Conservation (phyloP, 306 rosid species). For the Acacia crassicarpa region DNA sequence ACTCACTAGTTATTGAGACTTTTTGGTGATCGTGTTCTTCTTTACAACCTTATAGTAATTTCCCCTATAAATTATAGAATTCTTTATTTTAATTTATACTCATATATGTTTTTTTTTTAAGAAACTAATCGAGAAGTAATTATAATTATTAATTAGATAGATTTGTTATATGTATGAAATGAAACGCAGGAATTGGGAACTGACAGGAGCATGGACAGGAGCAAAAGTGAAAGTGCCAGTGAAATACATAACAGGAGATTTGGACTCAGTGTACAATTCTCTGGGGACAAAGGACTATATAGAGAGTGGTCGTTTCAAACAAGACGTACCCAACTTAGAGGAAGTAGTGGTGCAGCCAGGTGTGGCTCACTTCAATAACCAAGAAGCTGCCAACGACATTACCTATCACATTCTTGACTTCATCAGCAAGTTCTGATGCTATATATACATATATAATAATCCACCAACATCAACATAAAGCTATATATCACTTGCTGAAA, state of each 20-base stretch:
- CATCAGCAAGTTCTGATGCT: slow-evolving; percentile 22
- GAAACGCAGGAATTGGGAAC: slow-evolving; percentile 40
- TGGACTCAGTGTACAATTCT: slow-evolving; percentile 33
- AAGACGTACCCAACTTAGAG: slow-evolving; percentile 38
- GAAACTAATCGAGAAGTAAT: too few relatives aligned
- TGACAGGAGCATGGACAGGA: slow-evolving; percentile 42
- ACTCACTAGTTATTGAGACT: too few relatives aligned
- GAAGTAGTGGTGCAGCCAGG: slow-evolving; percentile 48
- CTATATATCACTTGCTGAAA: neutral
- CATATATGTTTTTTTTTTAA: too few relatives aligned
- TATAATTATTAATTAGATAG: too few relatives aligned
- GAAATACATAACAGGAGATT: slow-evolving; percentile 29
- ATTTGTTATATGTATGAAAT: too few relatives aligned
- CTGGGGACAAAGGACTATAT: slow-evolving; percentile 34
- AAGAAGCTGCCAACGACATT: slow-evolving; percentile 39
- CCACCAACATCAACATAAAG: neutral
- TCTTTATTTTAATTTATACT: neutral
- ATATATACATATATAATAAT: too few relatives aligned
- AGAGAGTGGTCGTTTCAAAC: slow-evolving; percentile 34
- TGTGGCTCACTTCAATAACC: slow-evolving; percentile 43
- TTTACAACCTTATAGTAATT: too few relatives aligned
- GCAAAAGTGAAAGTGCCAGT: slow-evolving; percentile 30
- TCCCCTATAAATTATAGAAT: neutral
- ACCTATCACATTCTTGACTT: slow-evolving; percentile 34
- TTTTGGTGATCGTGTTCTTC: too few relatives aligned